Conservation (phyloP, 176 grass and related monocot species). For the Cenchrus americanus region DNA sequence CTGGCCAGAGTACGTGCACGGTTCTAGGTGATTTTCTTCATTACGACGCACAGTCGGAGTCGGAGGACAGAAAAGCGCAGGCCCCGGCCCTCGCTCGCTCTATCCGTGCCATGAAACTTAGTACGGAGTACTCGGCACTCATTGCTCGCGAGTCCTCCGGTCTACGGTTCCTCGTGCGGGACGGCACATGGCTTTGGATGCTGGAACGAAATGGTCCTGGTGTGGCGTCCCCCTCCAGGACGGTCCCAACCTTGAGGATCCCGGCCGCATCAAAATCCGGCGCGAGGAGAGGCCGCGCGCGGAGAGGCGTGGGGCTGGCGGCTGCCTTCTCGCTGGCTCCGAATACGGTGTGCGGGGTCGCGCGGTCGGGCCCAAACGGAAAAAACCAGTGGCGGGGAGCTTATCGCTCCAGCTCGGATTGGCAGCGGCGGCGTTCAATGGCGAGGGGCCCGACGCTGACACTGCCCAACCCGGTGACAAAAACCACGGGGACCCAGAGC, state of each 20-base stretch:
- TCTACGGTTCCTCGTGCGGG: too few species aligned
- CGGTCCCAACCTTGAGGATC: too few species aligned
- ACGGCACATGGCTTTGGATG: neutral
- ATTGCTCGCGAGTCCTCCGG: neutral
- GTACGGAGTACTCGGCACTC: neutral
- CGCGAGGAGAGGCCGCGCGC: neutral
- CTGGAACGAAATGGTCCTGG: neutral
- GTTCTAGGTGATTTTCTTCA: too few species aligned
- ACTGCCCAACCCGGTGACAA: neutral
- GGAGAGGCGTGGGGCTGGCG: neutral
- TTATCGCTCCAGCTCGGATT: slow-evolving; percentile 29
- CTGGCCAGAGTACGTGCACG: too few species aligned
- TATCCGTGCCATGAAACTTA: too few species aligned
- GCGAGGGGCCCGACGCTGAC: neutral
- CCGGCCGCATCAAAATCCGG: neutral
- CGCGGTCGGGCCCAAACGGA: neutral
- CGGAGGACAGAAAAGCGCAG: too few species aligned
- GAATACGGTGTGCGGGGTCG: slow-evolving; percentile 15
- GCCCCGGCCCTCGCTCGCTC: too few species aligned
- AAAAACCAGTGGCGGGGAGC: neutral
- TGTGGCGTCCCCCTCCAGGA: neutral
- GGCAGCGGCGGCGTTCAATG: neutral
- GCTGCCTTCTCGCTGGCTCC: neutral
- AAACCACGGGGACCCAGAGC: neutral
- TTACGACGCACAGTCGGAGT: too few species aligned